Percentiles rank a stretch among this genome's conserved stretches.
These are phyloP conservation scores for Stylosanthes scabra DNA, from an alignment of 331 rosid species.

Conservation along the genomic window DNA sequence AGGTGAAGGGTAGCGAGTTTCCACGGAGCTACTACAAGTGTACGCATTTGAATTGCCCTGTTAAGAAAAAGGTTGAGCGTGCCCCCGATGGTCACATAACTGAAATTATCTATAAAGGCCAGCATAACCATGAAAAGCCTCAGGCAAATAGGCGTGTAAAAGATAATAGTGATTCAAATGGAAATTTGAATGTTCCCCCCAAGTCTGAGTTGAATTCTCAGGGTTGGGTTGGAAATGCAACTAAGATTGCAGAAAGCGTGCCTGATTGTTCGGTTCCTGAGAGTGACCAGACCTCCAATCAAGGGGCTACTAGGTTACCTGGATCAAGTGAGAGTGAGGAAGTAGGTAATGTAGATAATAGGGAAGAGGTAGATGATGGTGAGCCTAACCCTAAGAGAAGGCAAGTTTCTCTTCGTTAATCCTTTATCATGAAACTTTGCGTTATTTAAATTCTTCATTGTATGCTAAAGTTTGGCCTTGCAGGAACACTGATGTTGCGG, in stretches of 20 bases:
- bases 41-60: slow-evolving; percentile 87
- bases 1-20: slow-evolving; percentile 95
- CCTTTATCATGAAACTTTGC: slow-evolving; percentile 12
- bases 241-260: slow-evolving; percentile 50
- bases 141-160: slow-evolving; percentile 71
- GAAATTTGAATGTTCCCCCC: slow-evolving; percentile 50
- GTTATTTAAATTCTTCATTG: slow-evolving; percentile 23
- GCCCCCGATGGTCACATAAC: slow-evolving; percentile 87
- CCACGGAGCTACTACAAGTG: slow-evolving; percentile 98
- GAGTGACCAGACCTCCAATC: slow-evolving; percentile 53
- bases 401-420: slow-evolving; percentile 47
- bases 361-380: slow-evolving; percentile 62
- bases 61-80: slow-evolving; percentile 95
- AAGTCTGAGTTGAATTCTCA: slow-evolving; percentile 66
- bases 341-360: slow-evolving; percentile 56
- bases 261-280: slow-evolving; percentile 49
- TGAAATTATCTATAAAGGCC: slow-evolving; percentile 94
- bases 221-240: slow-evolving; percentile 57
- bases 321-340: slow-evolving; percentile 81
- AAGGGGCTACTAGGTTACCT: slow-evolving; percentile 48
- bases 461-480: slow-evolving; percentile 37
- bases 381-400: slow-evolving; percentile 92
- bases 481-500: slow-evolving; percentile 74
- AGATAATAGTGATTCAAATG: slow-evolving; percentile 70
- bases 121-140: slow-evolving; percentile 90